Evolutionary conservation across 2,329 filamentous ascomycete genomes (phyloP).

Genomic region (Pseudogymnoascus sp.): DNA sequence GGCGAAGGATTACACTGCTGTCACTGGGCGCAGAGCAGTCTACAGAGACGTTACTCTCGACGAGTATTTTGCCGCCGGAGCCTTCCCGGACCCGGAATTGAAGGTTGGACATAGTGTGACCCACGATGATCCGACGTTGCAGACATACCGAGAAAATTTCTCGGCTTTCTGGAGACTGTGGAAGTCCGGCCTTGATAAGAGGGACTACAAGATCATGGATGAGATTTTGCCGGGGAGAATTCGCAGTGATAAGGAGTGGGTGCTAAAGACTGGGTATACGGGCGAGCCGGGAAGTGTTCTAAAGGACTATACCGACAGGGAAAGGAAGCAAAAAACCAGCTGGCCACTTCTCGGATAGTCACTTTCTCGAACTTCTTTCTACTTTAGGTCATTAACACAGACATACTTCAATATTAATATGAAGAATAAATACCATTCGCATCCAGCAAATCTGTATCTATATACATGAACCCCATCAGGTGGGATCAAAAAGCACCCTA

Average conservation of each 20-base stretch:
- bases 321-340: background rate
- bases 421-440: background rate
- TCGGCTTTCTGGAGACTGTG: slow-evolving; percentile 16
- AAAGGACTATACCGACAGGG: slow-evolving; percentile 13
- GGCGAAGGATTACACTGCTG: slow-evolving; percentile 12
- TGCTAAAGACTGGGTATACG: slow-evolving; percentile 14
- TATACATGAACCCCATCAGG: background rate
- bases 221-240: slow-evolving; percentile 17
- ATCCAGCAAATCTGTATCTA: background rate
- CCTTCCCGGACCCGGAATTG: slow-evolving; percentile 15
- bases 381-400: background rate
- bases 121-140: slow-evolving; percentile 16
- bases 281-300: slow-evolving; percentile 14
- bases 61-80: slow-evolving; percentile 9
- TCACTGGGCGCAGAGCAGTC: slow-evolving; percentile 12
- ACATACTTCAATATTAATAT: background rate
- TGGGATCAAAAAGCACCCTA: background rate
- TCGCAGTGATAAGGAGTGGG: slow-evolving; percentile 16
- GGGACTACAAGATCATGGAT: slow-evolving; percentile 18
- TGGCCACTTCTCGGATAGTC: background rate
- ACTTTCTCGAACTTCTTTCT: background rate
- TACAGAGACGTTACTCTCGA: slow-evolving; percentile 13
- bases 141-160: slow-evolving; percentile 13
- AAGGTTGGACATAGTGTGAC: slow-evolving; percentile 14
- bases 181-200: background rate